A percentile compares a stretch with the other conserved stretches of the same genome.
phyloP scores from a whole-genome alignment of 371 early-diverging fungal genomes.

The Smittium culicis region DNA sequence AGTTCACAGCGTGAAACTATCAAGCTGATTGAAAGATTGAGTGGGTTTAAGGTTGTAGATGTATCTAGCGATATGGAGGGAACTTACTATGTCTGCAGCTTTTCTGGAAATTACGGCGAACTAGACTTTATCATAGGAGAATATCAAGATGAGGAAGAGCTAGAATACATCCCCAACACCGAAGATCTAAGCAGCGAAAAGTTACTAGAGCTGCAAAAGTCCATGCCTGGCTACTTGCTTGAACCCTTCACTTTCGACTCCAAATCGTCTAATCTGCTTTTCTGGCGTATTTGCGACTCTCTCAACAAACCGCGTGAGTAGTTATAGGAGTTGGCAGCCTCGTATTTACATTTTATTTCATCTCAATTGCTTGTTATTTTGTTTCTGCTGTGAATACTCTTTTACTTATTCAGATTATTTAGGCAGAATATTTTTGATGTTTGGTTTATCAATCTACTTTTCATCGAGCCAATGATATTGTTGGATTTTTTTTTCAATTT shows the following conservation, averaged over 20 bases:
- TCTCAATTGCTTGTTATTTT: no score
- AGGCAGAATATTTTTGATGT: no score
- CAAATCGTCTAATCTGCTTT: slow-evolving; percentile 6
- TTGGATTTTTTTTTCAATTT: no score
- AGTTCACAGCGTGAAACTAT: background rate
- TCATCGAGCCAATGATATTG: no score
- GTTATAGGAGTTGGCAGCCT: no score
- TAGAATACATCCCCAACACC: slow-evolving; percentile 9
- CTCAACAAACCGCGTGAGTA: background rate
- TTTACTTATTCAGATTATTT: no score
- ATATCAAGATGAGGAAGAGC: slow-evolving; percentile 3
- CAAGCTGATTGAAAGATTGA: background rate
- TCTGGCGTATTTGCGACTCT: slow-evolving; percentile 3
- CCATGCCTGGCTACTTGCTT: background rate
- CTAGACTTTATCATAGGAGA: background rate
- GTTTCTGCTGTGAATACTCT: no score
- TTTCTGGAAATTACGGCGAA: slow-evolving; percentile 7
- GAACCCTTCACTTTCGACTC: slow-evolving; percentile 5
- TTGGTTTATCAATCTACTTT: no score
- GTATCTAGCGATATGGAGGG: slow-evolving; percentile 7
- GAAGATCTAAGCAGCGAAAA: background rate
- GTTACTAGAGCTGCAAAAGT: background rate
- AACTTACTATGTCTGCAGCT: background rate
- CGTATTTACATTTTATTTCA: no score
- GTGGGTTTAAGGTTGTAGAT: slow-evolving; percentile 10